Conservation (phyloP, 108 stramenopile genomes). For the Discostella stelligeroides region DNA sequence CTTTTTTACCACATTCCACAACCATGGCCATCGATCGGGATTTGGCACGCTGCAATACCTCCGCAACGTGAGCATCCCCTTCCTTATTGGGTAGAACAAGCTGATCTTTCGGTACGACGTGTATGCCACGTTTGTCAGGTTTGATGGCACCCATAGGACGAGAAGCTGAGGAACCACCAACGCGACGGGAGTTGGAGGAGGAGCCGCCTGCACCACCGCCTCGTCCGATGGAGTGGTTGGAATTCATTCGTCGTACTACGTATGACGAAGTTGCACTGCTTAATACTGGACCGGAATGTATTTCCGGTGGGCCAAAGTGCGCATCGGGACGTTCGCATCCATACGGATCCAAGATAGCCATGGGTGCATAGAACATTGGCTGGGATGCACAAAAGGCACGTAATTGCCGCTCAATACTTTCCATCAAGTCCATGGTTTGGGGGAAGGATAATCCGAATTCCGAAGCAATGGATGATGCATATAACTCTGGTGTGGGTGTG, state of each 20-base stretch:
- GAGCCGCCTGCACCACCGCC: constrained; percentile 30
- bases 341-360: constrained; percentile 49
- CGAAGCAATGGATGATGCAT: constrained; percentile 55
- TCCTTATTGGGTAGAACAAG: constrained; percentile 13
- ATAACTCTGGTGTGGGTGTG: constrained; percentile 62
- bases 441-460: constrained; percentile 72
- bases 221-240: too few relatives aligned
- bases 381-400: constrained; percentile 42
- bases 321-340: constrained; percentile 43
- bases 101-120: constrained; percentile 29
- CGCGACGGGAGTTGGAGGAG: background rate
- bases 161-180: background rate
- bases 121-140: constrained; percentile 14
- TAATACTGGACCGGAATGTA: background rate
- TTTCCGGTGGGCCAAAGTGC: constrained; percentile 27
- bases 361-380: constrained; percentile 41
- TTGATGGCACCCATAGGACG: constrained; percentile 2
- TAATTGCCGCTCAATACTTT: constrained; percentile 66
- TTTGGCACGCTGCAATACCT: constrained; percentile 44
- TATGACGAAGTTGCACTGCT: too few relatives aligned
- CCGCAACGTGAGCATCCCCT: constrained; percentile 21
- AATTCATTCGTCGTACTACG: too few relatives aligned
- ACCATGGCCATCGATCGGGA: too few relatives aligned
- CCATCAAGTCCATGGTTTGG: constrained; percentile 65
- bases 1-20: too few relatives aligned